Evolutionary conservation across 495 filamentous ascomycete genomes (phyloP).

Genomic region (Daldinia caldariorum): DNA sequence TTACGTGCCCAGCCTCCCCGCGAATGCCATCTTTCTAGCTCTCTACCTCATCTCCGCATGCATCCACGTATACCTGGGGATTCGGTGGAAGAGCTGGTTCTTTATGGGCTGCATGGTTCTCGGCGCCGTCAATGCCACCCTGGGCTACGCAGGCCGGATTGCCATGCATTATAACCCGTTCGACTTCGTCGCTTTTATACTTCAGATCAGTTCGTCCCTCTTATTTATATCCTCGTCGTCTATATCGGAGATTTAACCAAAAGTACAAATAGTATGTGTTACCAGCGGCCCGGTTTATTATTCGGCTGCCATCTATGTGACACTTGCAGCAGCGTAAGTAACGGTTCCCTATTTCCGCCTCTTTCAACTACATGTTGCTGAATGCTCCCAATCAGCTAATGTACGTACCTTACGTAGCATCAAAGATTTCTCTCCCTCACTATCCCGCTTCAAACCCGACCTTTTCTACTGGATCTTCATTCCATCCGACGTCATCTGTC

Average conservation of each 20-base stretch:
- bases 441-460: slow-evolving; percentile 63
- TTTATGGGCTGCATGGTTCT: slow-evolving; percentile 53
- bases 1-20: slow-evolving; percentile 48
- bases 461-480: slow-evolving; percentile 66
- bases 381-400: slow-evolving; percentile 1
- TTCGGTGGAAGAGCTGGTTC: slow-evolving; percentile 51
- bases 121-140: slow-evolving; percentile 52
- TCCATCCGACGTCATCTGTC: slow-evolving; percentile 59
- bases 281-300: slow-evolving; percentile 66
- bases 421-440: slow-evolving; percentile 40
- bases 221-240: neutral
- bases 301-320: slow-evolving; percentile 69
- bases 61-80: slow-evolving; percentile 50
- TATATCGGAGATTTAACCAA: neutral
- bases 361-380: neutral
- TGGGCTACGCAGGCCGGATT: slow-evolving; percentile 62
- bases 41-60: slow-evolving; percentile 37
- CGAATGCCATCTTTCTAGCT: slow-evolving; percentile 43
- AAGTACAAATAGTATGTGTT: slow-evolving; percentile 57
- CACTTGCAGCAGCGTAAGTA: slow-evolving; percentile 54
- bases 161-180: slow-evolving; percentile 60
- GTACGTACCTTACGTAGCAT: neutral
- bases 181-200: slow-evolving; percentile 57
- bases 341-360: neutral
- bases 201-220: slow-evolving; percentile 58